These are phyloP conservation scores for Ganoderma lucidum DNA, from an alignment of 1,284 basidiomycete genomes.

Conservation along the genomic window DNA sequence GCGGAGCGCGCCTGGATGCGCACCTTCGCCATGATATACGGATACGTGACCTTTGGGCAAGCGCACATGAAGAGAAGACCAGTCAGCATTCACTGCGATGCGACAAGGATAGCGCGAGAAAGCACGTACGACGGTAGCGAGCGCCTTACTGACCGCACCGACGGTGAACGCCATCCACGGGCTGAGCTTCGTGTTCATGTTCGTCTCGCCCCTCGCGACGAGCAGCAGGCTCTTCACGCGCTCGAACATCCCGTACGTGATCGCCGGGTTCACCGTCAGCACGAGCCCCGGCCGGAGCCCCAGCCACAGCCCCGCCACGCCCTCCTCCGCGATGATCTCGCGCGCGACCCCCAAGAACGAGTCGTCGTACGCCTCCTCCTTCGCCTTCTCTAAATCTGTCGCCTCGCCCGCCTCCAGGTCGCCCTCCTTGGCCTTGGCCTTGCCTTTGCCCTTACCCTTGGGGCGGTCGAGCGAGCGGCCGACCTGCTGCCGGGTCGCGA, in stretches of 20 bases:
- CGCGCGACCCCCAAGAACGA: conserved; percentile 83
- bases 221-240: conserved; percentile 82
- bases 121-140: conserved; percentile 89
- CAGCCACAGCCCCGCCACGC: conserved; percentile 92
- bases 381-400: conserved; percentile 10
- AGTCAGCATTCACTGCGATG: conserved; percentile 7
- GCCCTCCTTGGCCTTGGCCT: conserved; percentile 24
- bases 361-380: conserved; percentile 54
- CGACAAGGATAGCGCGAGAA: conserved; percentile 1
- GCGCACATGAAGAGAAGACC: neutral
- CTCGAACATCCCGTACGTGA: conserved; percentile 98
- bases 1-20: conserved; percentile 88
- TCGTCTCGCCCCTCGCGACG: conserved; percentile 53
- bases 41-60: conserved; percentile 79
- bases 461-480: conserved; percentile 51
- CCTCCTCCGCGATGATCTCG: conserved; percentile 94
- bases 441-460: conserved; percentile 22
- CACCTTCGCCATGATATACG: conserved; percentile 97
- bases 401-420: conserved; percentile 21
- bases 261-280: conserved; percentile 96
- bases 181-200: conserved; percentile 64
- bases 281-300: conserved; percentile 94
- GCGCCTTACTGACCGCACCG: conserved; percentile 94
- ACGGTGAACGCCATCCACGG: conserved; percentile 87
- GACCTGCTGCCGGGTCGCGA: conserved; percentile 97